Evolutionary conservation across 225 moss, liverwort and hornwort genomes (phyloP), one percentile per base, ranked within the genome.

Genomic region (Anthoceros angustus): DNA sequence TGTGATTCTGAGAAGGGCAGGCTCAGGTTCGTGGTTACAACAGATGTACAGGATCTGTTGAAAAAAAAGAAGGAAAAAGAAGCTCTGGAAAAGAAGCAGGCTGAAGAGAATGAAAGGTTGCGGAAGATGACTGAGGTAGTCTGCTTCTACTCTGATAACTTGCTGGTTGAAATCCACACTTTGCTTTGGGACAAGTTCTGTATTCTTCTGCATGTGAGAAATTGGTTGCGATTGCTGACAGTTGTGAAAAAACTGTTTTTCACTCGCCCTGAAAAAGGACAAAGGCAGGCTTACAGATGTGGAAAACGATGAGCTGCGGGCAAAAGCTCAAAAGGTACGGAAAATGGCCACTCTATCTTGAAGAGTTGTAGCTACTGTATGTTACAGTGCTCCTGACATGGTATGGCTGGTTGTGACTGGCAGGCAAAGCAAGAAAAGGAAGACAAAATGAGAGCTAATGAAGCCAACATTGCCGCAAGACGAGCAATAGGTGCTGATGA

Each of bases 371-470:
- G 32, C 9, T 6, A n/a, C 12, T 15, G 21, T 20, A 9, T 21
- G 12, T n/a, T 70, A 4, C 21, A 16, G 62, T 42, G 26, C 8
- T 26, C 7, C 66, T 61, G 50, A 41, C 23, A 23, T 23, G 65
- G 60, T 40, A 24, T 63, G 5, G 4, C 12, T 63, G n/a, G n/a
- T 41, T 38, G 64, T 24, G 42, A 41, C 10, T 67, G 40, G 66
- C 67, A 98, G 95, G 95, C 95, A 40, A 91, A 92, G 78, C 95
- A 92, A 80, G 95, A 98, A 71, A 88, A 92, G 80, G 95, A 98
- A 65, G 95, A 98, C 65, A 87, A 91, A 71, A 46, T 91, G 85
- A 98, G 91, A 76, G 86, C 88, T 26, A 92, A 87, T 70, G 92
- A 86, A 11, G 95, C 95, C n/a, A 98, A 98, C 49, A 91, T 87